Conservation (phyloP, 2,329 filamentous ascomycete genomes). For the Microdochium trichocladiopsis region DNA sequence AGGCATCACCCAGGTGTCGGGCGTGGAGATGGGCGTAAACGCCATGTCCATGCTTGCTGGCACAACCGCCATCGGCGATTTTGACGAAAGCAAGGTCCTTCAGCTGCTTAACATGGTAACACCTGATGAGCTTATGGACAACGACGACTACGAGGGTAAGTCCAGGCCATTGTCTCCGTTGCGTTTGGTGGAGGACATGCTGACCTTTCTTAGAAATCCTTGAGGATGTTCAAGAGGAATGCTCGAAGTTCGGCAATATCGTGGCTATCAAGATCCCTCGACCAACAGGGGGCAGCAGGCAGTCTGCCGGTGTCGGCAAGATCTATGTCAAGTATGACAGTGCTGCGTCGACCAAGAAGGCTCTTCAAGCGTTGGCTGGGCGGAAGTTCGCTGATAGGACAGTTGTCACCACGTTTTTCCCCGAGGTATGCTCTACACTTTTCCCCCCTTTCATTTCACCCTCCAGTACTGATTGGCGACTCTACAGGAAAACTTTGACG, state of each 20-base stretch:
- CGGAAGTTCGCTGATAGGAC: constrained; percentile 95
- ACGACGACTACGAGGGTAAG: constrained; percentile 90
- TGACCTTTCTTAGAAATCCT: constrained; percentile 70
- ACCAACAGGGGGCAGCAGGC: constrained; percentile 73
- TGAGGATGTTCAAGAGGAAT: constrained; percentile 91
- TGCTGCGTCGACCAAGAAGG: constrained; percentile 71
- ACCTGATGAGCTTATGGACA: constrained; percentile 85
- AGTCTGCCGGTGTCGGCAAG: constrained; percentile 88
- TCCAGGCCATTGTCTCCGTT: not conserved
- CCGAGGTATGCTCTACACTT: constrained; percentile 56
- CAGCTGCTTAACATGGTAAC: constrained; percentile 99
- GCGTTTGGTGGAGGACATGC: constrained; percentile 9
- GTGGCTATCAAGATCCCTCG: constrained; percentile 89
- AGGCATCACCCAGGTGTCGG: constrained; percentile 85
- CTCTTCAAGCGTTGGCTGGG: constrained; percentile 82
- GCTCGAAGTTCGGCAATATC: constrained; percentile 80
- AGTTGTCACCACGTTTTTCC: constrained; percentile 93
- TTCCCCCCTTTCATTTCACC: not conserved
- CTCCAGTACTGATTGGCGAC: constrained; percentile 19
- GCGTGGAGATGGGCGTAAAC: constrained; percentile 91
- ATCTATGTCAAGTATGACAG: constrained; percentile 93
- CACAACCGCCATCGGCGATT: constrained; percentile 64
- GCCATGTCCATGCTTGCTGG: constrained; percentile 97
- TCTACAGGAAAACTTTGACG: constrained; percentile 82
- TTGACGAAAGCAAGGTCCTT: constrained; percentile 76